Base-by-base conservation (phyloP, 768 basidiomycete species). In the Suillus hirtellus region DNA sequence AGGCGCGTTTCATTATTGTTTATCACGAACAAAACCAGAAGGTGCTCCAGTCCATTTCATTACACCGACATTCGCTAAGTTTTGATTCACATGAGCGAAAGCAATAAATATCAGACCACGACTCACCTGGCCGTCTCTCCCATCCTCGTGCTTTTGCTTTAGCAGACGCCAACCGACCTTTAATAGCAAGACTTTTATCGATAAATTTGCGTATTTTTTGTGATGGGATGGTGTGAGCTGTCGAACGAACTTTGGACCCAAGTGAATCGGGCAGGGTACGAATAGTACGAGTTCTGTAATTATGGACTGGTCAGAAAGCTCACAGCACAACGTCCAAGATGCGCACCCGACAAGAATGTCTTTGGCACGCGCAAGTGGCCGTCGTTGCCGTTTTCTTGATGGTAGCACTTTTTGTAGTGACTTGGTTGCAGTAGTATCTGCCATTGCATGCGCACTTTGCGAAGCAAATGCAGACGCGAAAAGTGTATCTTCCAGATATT, bases 401-500 rank as follows among this genome's bases (percentile, higher is more conserved):
- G 58, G 15, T 43, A 42, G 40, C 17, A 19, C 40, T 27, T 65
- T 69, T 71, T 70, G 43, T 64, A 65, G 60, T 60, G 59, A 64
- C 65, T 60, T 69, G 61, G 63, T 70, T 66, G 66, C 62, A 68
- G 64, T 76, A 65, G 37, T 68, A 40, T 62, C 60, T 64, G 69
- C 68, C 66, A 67, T 61, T 66, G 44, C 27, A 44, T 67, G 65
- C 53, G 65, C 65, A 44, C 59, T 64, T 46, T 71, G 74, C 2
- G 82, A 76, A 4, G 79, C 69, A 66, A 88, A 85, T 0, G 87
- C 88, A 63, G 85, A 78, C 0, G 76, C 67, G 71, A 90, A 90
- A 21, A 89, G 76, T 65, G 87, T 84, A 68, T 89, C 89, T 2
- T 87, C 86, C 35, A 90, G 85, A 72, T 89, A 84, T 54, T 84